phyloP scores from a whole-genome alignment of 2,329 filamentous ascomycete species.

The Fusarium chaquense region DNA sequence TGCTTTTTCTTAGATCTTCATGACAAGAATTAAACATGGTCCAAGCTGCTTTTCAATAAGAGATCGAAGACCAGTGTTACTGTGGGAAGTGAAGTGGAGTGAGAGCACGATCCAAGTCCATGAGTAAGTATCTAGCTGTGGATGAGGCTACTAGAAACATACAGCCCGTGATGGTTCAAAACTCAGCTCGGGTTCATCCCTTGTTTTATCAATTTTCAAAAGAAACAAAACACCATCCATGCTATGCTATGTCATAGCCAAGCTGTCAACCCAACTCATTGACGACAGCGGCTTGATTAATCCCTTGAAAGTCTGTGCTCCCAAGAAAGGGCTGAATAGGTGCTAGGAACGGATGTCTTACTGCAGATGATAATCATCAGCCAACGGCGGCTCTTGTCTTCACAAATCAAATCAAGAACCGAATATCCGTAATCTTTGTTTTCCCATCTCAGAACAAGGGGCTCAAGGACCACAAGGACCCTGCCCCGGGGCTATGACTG shows the following conservation, averaged over 20 bases:
- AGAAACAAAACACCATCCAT: neutral
- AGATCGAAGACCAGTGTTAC: slow-evolving; percentile 9
- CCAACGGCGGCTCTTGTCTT: neutral
- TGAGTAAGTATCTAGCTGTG: neutral
- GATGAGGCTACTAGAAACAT: slow-evolving; percentile 4
- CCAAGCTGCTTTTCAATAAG: neutral
- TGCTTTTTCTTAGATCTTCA: slow-evolving; percentile 1
- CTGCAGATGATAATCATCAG: neutral
- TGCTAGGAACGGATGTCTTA: neutral
- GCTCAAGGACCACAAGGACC: neutral
- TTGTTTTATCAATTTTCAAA: neutral
- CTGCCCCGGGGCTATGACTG: neutral
- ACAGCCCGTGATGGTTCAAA: neutral
- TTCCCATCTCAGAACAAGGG: slow-evolving; percentile 3
- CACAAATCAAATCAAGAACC: neutral
- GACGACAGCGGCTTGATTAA: slow-evolving; percentile 23
- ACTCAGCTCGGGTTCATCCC: neutral
- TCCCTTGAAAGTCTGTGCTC: slow-evolving; percentile 9
- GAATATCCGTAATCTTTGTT: slow-evolving; percentile 9
- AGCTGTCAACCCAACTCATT: slow-evolving; percentile 15
- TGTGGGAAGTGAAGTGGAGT: slow-evolving; percentile 2
- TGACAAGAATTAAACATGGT: neutral
- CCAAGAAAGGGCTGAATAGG: neutral
- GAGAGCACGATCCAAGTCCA: slow-evolving; percentile 18
- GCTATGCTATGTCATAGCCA: slow-evolving; percentile 4